Base-by-base conservation (phyloP, 345 rosid genomes). In the Gossypium turneri region DNA sequence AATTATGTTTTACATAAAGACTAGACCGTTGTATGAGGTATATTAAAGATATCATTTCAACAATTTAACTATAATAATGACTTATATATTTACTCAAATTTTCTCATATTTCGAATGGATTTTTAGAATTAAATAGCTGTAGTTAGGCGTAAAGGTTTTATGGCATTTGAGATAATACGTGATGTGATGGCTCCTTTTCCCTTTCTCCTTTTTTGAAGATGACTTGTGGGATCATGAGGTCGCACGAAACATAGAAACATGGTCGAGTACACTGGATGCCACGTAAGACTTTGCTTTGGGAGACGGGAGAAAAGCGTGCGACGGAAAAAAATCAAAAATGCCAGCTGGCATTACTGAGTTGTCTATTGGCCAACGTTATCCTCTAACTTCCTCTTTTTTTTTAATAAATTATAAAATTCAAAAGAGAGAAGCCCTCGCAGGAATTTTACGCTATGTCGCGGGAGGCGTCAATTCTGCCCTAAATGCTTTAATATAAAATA, bases 281-380 rank as follows among this genome's bases (percentile, higher is more conserved):
- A 87, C 80, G 75, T 74, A 1, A 19, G 64, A 50, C 0, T 1
- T 25, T 66, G 71, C 82, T 70, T 59, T 3, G 25, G 38, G 25
- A n/a, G 47, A 24, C 51, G 79, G 68, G 77, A 76, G 78, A 22
- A 70, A 38, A 67, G 85, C 85, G 83, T 86, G 86, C 82, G 85
- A 73, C 9, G 29, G 25, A 38, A 44, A 71, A 50, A 56, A 65
- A 58, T 45, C 70, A 65, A 75, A 68, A 74, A 16, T 75, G 80
- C 90, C 88, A 88, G 89, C 87, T 90, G 90, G 90, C 89, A 79
- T 80, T 56, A 73, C 90, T 73, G 79, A 78, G 76, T 57, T 59
- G 76, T 55, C 77, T 63, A 77, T 87, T 82, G 89, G 86, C 88
- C 87, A 82, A 83, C 80, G 92, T 90, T 90, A 90, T 90, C 92